A percentile compares a stretch with the other conserved stretches of the same genome.
phyloP scores from a whole-genome alignment of 345 rosid genomes.

The Geranium rotundifolium region DNA sequence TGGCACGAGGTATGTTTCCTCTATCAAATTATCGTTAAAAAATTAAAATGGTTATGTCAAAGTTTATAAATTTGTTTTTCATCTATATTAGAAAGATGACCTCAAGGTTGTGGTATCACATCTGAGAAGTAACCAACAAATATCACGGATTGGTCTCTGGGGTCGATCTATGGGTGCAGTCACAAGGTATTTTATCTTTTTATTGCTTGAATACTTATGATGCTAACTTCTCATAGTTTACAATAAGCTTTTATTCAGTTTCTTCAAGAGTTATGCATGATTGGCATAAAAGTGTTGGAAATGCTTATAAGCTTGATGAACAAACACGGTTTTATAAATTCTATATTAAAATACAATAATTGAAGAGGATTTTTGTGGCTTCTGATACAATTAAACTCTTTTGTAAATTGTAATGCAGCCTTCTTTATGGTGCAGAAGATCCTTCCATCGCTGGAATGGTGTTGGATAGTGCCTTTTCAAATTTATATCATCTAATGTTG shows the following conservation, averaged over 20 bases:
- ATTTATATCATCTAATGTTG: constrained; percentile 93
- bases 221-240: neutral
- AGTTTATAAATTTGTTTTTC: constrained; percentile 3
- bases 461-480: constrained; percentile 93
- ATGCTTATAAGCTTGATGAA: constrained; percentile 4
- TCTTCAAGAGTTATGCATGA: neutral
- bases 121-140: constrained; percentile 58
- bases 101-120: constrained; percentile 79
- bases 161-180: constrained; percentile 99
- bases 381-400: neutral
- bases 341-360: neutral
- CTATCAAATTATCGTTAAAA: neutral
- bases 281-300: neutral
- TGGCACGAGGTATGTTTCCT: constrained; percentile 75
- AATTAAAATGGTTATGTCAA: neutral
- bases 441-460: constrained; percentile 98
- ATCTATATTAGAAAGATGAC: constrained; percentile 62
- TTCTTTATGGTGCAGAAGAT: constrained; percentile 92
- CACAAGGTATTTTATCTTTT: constrained; percentile 52
- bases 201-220: constrained; percentile 5
- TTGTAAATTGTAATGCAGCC: constrained; percentile 40
- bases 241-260: neutral
- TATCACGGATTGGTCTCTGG: constrained; percentile 90
- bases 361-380: neutral
- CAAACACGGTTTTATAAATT: constrained; percentile 1